Evolutionary conservation across 306 rosid species (phyloP).

Genomic region (Malus sylvestris): DNA sequence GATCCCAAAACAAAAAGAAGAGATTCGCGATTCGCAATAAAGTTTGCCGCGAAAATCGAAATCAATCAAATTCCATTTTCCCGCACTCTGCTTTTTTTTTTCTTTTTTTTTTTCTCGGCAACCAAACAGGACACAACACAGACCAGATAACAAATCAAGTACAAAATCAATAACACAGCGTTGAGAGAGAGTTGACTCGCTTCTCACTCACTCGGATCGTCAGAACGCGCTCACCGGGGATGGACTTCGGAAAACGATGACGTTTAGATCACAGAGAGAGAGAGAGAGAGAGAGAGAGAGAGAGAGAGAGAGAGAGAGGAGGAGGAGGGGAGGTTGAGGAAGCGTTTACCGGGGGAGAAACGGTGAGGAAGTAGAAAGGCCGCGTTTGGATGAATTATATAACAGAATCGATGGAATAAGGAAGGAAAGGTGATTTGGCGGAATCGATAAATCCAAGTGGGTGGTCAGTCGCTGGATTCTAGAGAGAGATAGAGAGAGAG

Average conservation of each 20-base stretch:
- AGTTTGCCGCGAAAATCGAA: neutral
- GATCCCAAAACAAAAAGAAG: slow-evolving; percentile 20
- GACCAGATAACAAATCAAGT: neutral
- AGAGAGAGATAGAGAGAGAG: slow-evolving; percentile 14
- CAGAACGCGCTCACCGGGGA: neutral
- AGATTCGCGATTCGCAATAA: neutral
- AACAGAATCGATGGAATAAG: neutral
- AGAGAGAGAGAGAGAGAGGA: neutral
- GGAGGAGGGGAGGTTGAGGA: neutral
- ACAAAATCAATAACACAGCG: neutral
- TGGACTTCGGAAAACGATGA: neutral
- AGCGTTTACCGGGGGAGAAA: neutral
- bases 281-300: neutral
- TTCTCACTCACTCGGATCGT: neutral
- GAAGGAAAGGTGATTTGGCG: neutral
- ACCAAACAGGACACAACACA: slow-evolving; percentile 14
- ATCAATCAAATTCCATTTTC: neutral
- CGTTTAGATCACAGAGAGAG: neutral
- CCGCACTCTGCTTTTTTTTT: slow-evolving; percentile 8
- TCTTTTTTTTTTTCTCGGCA: slow-evolving; percentile 8
- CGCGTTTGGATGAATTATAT: slow-evolving; percentile 3
- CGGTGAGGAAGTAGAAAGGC: slow-evolving; percentile 11
- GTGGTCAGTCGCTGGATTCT: neutral
- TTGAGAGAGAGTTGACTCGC: slow-evolving; percentile 3
- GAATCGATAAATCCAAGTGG: neutral